Evolutionary conservation across 2,329 filamentous ascomycete species (phyloP).

Genomic region (Alternaria brassicae): DNA sequence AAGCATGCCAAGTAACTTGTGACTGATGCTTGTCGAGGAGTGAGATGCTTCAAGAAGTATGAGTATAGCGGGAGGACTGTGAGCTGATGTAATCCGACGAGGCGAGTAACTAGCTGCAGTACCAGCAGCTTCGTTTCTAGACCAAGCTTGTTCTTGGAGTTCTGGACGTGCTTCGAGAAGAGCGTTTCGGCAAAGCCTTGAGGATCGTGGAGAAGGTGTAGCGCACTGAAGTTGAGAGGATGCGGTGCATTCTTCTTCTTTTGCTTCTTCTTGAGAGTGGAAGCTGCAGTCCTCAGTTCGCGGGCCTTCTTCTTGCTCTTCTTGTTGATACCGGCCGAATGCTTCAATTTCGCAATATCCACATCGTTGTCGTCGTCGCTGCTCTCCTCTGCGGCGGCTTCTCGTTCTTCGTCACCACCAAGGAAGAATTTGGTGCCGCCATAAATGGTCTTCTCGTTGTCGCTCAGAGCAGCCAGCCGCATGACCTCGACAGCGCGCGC

Average conservation of each 20-base stretch:
- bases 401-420: slow-evolving; percentile 92
- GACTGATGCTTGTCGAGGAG: slow-evolving; percentile 73
- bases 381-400: slow-evolving; percentile 83
- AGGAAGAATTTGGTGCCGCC: slow-evolving; percentile 94
- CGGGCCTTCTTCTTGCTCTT: slow-evolving; percentile 89
- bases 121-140: slow-evolving; percentile 91
- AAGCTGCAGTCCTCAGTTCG: slow-evolving; percentile 78
- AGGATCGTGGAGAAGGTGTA: slow-evolving; percentile 92
- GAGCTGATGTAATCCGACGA: slow-evolving; percentile 92
- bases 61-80: slow-evolving; percentile 91
- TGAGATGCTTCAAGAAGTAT: slow-evolving; percentile 56
- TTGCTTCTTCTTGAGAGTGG: slow-evolving; percentile 80
- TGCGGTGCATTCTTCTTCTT: slow-evolving; percentile 88
- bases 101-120: slow-evolving; percentile 85
- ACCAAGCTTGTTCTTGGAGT: slow-evolving; percentile 81
- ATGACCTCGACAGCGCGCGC: slow-evolving; percentile 96
- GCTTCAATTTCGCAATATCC: slow-evolving; percentile 81
- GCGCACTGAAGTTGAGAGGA: slow-evolving; percentile 91
- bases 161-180: slow-evolving; percentile 90
- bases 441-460: slow-evolving; percentile 90
- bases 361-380: slow-evolving; percentile 76
- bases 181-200: slow-evolving; percentile 91
- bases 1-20: slow-evolving; percentile 92
- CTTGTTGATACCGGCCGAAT: slow-evolving; percentile 92
- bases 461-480: slow-evolving; percentile 87